A percentile compares a stretch with the other conserved stretches of the same genome.
Evolutionary conservation across 768 basidiomycete genomes (phyloP).

Genomic region (Lentinula boryana): DNA sequence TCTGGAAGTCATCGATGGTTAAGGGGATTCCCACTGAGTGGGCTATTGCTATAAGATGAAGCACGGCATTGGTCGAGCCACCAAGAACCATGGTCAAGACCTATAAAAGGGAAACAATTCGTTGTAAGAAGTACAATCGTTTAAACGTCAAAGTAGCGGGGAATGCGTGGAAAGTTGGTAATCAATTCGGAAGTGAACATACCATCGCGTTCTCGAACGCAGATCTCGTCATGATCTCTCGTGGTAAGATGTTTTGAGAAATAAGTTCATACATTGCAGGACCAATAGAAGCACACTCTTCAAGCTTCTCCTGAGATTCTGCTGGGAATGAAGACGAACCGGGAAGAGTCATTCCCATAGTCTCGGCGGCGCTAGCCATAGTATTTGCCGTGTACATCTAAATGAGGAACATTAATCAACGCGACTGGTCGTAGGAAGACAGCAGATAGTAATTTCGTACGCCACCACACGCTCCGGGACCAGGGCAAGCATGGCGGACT

Average conservation of each 20-base stretch:
- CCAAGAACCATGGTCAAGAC: slow-evolving; percentile 95
- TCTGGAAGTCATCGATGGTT: slow-evolving; percentile 88
- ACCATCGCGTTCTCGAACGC: slow-evolving; percentile 99
- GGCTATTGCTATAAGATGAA: slow-evolving; percentile 95
- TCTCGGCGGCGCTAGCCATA: slow-evolving; percentile 95
- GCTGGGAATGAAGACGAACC: slow-evolving; percentile 98
- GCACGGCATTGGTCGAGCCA: slow-evolving; percentile 95
- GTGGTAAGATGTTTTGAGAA: slow-evolving; percentile 86
- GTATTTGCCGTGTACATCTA: slow-evolving; percentile 99
- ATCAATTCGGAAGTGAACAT: slow-evolving; percentile 12
- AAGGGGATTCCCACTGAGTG: slow-evolving; percentile 91
- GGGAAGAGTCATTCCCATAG: slow-evolving; percentile 91
- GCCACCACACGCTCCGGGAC: slow-evolving; percentile 95
- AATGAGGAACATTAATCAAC: background rate
- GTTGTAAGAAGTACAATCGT: background rate
- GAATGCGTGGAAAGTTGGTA: background rate
- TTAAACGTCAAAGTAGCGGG: background rate
- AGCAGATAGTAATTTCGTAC: slow-evolving; percentile 36
- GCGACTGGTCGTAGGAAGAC: background rate
- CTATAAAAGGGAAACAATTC: slow-evolving; percentile 29
- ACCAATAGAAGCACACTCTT: slow-evolving; percentile 80
- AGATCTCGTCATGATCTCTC: slow-evolving; percentile 93
- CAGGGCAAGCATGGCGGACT: slow-evolving; percentile 92
- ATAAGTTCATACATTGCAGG: slow-evolving; percentile 81
- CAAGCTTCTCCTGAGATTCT: slow-evolving; percentile 80